Conservation (phyloP, 495 filamentous ascomycete species). For the Cenococcum geophilum region DNA sequence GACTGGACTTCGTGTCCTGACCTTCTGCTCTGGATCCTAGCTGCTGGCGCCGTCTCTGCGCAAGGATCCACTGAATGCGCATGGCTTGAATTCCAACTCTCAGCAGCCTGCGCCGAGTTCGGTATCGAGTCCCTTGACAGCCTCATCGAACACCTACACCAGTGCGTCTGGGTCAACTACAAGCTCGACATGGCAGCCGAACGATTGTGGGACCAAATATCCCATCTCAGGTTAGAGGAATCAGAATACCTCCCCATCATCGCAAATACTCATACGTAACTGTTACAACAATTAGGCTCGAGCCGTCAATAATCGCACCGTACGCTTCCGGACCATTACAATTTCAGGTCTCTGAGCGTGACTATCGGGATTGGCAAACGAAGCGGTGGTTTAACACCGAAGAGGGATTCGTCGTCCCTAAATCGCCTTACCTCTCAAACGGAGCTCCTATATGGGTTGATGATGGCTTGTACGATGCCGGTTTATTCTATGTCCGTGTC, state of each 20-base stretch:
- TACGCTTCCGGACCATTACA: conserved; percentile 18
- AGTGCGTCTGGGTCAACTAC: conserved; percentile 30
- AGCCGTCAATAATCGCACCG: conserved; percentile 5
- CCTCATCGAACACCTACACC: conserved; percentile 23
- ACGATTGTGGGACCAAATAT: conserved; percentile 24
- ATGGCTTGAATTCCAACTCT: conserved; percentile 27
- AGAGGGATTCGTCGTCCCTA: background rate
- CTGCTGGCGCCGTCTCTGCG: conserved; percentile 29
- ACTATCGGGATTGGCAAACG: conserved; percentile 23
- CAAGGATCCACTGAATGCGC: conserved; percentile 18
- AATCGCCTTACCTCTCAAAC: background rate
- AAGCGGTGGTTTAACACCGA: background rate
- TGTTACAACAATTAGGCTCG: conserved; percentile 19
- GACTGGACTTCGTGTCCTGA: conserved; percentile 27
- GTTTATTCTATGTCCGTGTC: conserved; percentile 5
- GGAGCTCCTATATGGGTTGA: background rate
- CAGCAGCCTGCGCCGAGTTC: conserved; percentile 25
- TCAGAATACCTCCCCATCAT: conserved; percentile 20
- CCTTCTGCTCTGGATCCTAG: conserved; percentile 30
- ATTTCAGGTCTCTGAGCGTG: conserved; percentile 16
- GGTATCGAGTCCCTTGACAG: conserved; percentile 8
- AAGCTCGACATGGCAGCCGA: conserved; percentile 23
- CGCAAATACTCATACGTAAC: conserved; percentile 27
- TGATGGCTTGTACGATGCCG: conserved; percentile 3
- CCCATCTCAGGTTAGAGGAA: conserved; percentile 28